Conservation (phyloP, 2,329 filamentous ascomycete species). For the Aspergillus neotritici region DNA sequence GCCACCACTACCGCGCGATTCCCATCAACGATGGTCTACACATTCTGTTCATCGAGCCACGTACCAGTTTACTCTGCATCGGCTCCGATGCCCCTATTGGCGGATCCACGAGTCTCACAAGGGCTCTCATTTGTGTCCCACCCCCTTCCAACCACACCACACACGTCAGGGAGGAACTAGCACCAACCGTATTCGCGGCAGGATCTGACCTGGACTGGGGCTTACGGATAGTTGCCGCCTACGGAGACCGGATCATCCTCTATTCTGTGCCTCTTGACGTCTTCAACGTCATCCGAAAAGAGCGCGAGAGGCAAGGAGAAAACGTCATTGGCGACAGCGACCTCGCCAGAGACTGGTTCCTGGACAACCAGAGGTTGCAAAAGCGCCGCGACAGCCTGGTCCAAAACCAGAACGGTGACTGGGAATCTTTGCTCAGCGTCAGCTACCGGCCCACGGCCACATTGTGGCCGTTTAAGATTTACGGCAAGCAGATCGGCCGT, state of each 20-base stretch:
- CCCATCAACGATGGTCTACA: conserved; percentile 62
- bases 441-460: conserved; percentile 31
- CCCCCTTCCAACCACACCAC: conserved; percentile 20
- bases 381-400: conserved; percentile 27
- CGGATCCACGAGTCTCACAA: conserved; percentile 53
- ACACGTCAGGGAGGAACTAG: conserved; percentile 17
- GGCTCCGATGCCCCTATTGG: conserved; percentile 56
- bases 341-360: conserved; percentile 28
- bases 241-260: conserved; percentile 48
- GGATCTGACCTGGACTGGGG: conserved; percentile 55
- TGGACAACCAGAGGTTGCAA: conserved; percentile 22
- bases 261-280: conserved; percentile 58
- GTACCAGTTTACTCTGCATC: conserved; percentile 51
- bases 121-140: conserved; percentile 53
- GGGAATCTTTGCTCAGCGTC: conserved; percentile 36
- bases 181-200: conserved; percentile 51
- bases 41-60: conserved; percentile 59
- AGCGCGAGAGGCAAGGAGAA: conserved; percentile 28
- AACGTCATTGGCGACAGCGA: conserved; percentile 32
- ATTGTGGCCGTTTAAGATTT: conserved; percentile 48
- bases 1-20: conserved; percentile 59
- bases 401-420: conserved; percentile 34
- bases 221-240: conserved; percentile 54
- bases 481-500: conserved; percentile 46
- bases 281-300: conserved; percentile 39